Base-by-base conservation (phyloP, 2,329 filamentous ascomycete genomes). In the Aspergillus spinulosporus region DNA sequence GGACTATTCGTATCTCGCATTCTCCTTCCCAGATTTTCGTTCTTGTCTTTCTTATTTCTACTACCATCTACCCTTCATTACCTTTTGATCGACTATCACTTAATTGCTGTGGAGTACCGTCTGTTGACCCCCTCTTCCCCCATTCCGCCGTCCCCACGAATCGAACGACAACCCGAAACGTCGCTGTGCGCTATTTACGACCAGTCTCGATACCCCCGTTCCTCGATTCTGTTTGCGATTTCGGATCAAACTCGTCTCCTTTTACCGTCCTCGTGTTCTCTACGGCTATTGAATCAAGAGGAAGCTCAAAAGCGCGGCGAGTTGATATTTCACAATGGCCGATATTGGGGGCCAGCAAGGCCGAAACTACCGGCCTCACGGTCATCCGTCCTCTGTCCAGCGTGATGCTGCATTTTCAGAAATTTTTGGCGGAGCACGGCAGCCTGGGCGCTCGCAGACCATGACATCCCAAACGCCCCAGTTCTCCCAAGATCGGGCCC, bases 381-480 rank as follows among this genome's bases (percentile, higher is more conserved):
- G 79, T 59, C 78, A 80, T 69, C 73, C 81, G 51, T 77, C 81
- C 40, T 77, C 80, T 59, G 75, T 75, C 68, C 90, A 94, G 76
- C 88, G 94, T 77, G 92, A 99, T 84, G 90, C 91, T 65, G 94
- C 93, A 63, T 99, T 95, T 75, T 91, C 89, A 64, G 93, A 93
- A 77, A 97, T 97, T 71, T 99, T 97, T 73, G 94, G 93, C 65
- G 87, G 86, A 62, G 84, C 90, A 62, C 92, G 90, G 62, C 91
- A 91, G 46, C 85, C 90, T 45, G 93, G 93, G 57, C 88, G 94
- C 73, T 95, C 92, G 56, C 92, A 97, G 70, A 97, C 93, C 28
- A 97, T 97, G 92, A 94, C 88, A 62, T 92, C 89, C 54, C 87
- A 91, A 62, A 82, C 88, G 32, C 76, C 80, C 57, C 84, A 84